A percentile compares a stretch with the other conserved stretches of the same genome.
phyloP scores from a whole-genome alignment of 2,329 filamentous ascomycete species.

The Cladophialophora exuberans region DNA sequence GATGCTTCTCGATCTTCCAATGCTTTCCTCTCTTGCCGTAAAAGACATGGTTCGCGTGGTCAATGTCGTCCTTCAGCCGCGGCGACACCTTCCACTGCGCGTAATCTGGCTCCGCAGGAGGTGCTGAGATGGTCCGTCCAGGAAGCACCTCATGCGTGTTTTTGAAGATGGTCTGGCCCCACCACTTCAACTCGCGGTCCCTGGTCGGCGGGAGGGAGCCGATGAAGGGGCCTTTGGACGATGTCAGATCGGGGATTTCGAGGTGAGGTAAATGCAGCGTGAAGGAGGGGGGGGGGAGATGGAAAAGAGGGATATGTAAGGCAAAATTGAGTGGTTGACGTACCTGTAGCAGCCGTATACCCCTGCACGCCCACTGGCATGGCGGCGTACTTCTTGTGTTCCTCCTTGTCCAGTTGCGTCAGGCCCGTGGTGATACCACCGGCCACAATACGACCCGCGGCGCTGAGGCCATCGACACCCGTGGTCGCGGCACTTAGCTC shows the following conservation, averaged over 20 bases:
- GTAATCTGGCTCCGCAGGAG: constrained; percentile 61
- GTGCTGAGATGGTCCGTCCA: constrained; percentile 59
- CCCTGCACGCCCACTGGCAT: constrained; percentile 53
- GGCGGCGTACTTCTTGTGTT: constrained; percentile 41
- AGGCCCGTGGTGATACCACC: constrained; percentile 53
- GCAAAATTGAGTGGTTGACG: neutral
- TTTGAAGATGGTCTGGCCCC: constrained; percentile 63
- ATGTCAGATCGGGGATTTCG: no score
- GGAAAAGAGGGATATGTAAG: no score
- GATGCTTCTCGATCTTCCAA: constrained; percentile 65
- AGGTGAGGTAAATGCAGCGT: constrained; percentile 24
- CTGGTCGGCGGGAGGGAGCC: constrained; percentile 60
- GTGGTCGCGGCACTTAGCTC: constrained; percentile 51
- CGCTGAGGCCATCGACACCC: constrained; percentile 48
- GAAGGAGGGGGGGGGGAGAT: neutral
- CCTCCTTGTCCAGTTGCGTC: constrained; percentile 48
- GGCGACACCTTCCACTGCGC: constrained; percentile 64
- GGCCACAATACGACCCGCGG: constrained; percentile 54
- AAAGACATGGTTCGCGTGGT: constrained; percentile 60
- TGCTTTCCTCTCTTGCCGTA: constrained; percentile 60
- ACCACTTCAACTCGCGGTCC: constrained; percentile 55
- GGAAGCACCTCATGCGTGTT: constrained; percentile 59
- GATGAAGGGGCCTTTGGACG: constrained; percentile 55
- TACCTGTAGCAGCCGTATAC: constrained; percentile 43
- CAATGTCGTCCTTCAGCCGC: constrained; percentile 61